A percentile compares a stretch with the other conserved stretches of the same genome.
phyloP scores from a whole-genome alignment of 306 rosid genomes.

The Datisca glomerata region DNA sequence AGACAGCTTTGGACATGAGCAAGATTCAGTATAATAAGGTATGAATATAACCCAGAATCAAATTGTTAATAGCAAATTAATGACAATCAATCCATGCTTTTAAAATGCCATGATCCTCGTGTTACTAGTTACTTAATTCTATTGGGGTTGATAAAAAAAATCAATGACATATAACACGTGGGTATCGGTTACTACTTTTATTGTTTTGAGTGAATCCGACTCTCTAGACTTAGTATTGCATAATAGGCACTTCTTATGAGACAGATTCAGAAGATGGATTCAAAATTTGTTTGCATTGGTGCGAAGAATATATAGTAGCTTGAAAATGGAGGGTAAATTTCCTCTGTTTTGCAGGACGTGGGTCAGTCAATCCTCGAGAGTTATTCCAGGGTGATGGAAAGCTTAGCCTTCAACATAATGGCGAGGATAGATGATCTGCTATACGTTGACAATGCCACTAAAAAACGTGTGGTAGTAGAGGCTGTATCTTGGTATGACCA shows the following conservation, averaged over 20 bases:
- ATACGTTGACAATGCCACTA: constrained; percentile 29
- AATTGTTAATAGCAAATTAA: background rate
- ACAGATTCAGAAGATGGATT: too few species aligned
- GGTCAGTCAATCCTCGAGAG: constrained; percentile 41
- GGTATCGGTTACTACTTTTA: too few species aligned
- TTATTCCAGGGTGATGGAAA: constrained; percentile 38
- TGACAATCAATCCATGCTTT: background rate
- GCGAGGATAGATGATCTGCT: constrained; percentile 43
- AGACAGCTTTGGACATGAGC: constrained; percentile 36
- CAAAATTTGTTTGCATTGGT: too few species aligned
- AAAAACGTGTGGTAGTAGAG: constrained; percentile 20
- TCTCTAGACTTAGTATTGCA: too few species aligned
- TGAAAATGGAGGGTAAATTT: background rate
- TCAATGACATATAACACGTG: too few species aligned
- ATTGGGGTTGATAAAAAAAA: too few species aligned
- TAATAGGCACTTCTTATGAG: too few species aligned
- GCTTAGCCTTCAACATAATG: constrained; percentile 39
- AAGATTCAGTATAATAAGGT: constrained; percentile 42
- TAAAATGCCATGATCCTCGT: background rate
- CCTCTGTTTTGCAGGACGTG: constrained; percentile 28
- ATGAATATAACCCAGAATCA: background rate
- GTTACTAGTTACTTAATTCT: too few species aligned
- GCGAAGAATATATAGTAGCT: too few species aligned
- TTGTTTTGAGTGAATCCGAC: too few species aligned
- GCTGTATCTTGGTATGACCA: constrained; percentile 10